Percentiles rank a stretch among this genome's conserved stretches.
Evolutionary conservation across 169 alveolate species (phyloP).

Genomic region (Plasmodium vivax): DNA sequence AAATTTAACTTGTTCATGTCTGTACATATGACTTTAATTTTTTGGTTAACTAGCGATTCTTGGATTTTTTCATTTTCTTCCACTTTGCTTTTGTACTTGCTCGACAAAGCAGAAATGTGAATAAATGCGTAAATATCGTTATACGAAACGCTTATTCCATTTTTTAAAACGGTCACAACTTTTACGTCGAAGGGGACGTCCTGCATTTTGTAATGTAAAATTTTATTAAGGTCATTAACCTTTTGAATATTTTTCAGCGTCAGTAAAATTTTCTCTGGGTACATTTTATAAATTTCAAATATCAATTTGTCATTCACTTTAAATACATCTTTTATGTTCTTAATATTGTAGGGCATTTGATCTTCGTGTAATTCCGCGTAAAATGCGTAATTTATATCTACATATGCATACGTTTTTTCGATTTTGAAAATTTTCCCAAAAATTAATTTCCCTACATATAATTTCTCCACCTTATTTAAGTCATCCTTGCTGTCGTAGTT

Average conservation of each 20-base stretch:
- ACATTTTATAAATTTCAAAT: constrained; percentile 73
- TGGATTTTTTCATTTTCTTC: constrained; percentile 50
- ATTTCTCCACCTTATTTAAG: constrained; percentile 37
- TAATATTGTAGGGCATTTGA: constrained; percentile 73
- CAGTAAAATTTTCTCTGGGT: constrained; percentile 50
- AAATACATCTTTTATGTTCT: constrained; percentile 42
- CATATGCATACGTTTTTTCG: constrained; percentile 70
- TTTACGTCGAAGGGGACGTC: constrained; percentile 63
- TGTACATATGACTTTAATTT: constrained; percentile 61
- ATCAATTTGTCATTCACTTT: constrained; percentile 66
- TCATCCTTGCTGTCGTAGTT: constrained; percentile 70
- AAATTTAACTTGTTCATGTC: constrained; percentile 66
- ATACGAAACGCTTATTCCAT: constrained; percentile 58
- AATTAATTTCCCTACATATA: constrained; percentile 74
- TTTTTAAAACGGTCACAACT: constrained; percentile 41
- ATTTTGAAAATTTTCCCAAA: constrained; percentile 69
- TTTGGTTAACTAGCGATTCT: constrained; percentile 33
- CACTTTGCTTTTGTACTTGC: constrained; percentile 28
- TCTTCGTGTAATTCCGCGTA: constrained; percentile 69
- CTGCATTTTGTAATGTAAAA: constrained; percentile 42
- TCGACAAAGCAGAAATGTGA: constrained; percentile 62
- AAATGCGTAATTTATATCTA: constrained; percentile 59
- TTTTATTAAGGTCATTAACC: constrained; percentile 70
- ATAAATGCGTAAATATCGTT: constrained; percentile 61
- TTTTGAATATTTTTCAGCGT: constrained; percentile 74